These are phyloP conservation scores for Trypanosoma grayi DNA, from an alignment of 208 protist species.

Conservation along the genomic window DNA sequence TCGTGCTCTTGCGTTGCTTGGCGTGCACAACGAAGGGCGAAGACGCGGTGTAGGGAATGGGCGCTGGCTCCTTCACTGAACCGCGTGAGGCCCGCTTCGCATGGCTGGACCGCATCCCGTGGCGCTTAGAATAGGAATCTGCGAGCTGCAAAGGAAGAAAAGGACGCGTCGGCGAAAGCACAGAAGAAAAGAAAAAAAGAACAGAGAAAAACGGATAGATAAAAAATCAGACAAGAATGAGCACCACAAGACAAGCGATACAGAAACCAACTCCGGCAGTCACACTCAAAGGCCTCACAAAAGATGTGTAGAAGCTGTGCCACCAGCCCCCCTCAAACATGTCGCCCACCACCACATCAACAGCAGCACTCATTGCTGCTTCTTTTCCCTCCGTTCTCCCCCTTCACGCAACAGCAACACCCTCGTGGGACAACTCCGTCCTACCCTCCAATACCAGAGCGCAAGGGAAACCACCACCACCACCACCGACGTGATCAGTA, in stretches of 20 bases:
- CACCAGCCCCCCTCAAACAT: too few species aligned
- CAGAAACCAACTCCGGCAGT: too few species aligned
- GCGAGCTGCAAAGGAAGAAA: not conserved
- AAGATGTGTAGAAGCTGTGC: too few species aligned
- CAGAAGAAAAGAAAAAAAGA: not conserved
- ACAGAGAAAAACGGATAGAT: not conserved
- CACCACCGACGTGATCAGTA: too few species aligned
- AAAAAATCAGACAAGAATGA: not conserved
- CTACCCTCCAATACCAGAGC: too few species aligned
- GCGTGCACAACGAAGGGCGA: slow-evolving; percentile 4
- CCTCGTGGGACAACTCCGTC: too few species aligned
- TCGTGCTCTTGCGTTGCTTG: not conserved
- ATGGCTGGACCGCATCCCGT: not conserved
- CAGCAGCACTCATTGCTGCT: not conserved
- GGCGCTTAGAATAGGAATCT: not conserved
- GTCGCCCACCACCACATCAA: too few species aligned
- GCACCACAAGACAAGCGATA: not conserved
- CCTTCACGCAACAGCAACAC: too few species aligned
- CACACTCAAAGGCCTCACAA: too few species aligned
- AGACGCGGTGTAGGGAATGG: slow-evolving; percentile 31
- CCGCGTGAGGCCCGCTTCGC: slow-evolving; percentile 19
- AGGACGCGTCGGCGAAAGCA: too few species aligned
- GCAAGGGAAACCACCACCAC: too few species aligned
- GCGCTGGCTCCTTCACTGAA: slow-evolving; percentile 18
- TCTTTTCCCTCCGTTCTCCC: not conserved